These are phyloP conservation scores for Acmispon strigosus DNA, from an alignment of 306 rosid species.

Conservation along the genomic window DNA sequence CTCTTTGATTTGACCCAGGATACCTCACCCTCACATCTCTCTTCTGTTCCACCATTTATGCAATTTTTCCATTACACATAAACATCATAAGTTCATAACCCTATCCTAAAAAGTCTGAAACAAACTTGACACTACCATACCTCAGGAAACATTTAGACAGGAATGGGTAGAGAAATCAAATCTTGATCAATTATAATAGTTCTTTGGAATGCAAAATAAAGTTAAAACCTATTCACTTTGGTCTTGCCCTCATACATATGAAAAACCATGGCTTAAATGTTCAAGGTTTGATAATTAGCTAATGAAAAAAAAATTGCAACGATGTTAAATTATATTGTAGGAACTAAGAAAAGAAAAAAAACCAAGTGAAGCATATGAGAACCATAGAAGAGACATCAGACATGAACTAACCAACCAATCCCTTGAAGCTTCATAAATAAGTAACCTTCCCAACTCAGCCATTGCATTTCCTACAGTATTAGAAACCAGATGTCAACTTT, in stretches of 20 bases:
- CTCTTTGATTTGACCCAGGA: neutral
- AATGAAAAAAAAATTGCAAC: neutral
- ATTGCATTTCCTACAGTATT: slow-evolving; percentile 71
- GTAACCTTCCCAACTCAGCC: slow-evolving; percentile 95
- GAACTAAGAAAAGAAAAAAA: neutral
- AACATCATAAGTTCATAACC: neutral
- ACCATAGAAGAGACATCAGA: neutral
- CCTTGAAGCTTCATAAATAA: slow-evolving; percentile 86
- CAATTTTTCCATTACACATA: neutral
- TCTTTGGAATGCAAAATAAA: neutral
- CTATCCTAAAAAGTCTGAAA: neutral
- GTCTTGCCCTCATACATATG: neutral
- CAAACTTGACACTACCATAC: neutral
- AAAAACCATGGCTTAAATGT: neutral
- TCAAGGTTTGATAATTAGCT: neutral
- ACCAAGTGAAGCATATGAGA: neutral
- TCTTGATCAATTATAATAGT: neutral
- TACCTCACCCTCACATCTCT: too few relatives aligned
- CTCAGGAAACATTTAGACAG: neutral
- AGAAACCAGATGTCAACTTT: neutral
- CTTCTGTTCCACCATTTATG: neutral
- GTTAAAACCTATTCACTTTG: neutral
- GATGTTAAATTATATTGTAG: neutral
- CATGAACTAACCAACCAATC: slow-evolving; percentile 89
- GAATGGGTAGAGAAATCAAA: neutral